Evolutionary conservation across 495 filamentous ascomycete genomes (phyloP).

Genomic region (Hyaloscypha hepaticicola): DNA sequence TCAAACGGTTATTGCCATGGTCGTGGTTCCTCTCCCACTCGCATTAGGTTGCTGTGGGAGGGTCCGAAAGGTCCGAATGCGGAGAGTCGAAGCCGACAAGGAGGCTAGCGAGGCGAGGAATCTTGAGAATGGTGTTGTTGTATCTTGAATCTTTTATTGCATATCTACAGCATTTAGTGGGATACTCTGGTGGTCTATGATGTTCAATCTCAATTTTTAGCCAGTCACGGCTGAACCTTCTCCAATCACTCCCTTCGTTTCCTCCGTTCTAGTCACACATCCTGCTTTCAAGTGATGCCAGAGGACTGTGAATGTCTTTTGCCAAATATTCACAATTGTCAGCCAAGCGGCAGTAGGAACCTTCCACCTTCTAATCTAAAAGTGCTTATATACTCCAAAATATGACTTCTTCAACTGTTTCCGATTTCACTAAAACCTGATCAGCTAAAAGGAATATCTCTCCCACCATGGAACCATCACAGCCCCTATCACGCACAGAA

Average conservation of each 20-base stretch:
- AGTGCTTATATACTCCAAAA: background rate
- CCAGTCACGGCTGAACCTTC: background rate
- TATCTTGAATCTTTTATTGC: background rate
- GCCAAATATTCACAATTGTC: no score
- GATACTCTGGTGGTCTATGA: background rate
- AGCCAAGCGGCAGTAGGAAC: background rate
- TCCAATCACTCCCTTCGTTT: background rate
- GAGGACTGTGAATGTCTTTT: background rate
- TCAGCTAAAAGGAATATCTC: background rate
- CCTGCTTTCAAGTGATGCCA: background rate
- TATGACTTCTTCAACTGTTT: background rate
- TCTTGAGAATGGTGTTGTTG: slow-evolving; percentile 7
- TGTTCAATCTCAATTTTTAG: background rate
- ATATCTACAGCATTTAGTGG: background rate
- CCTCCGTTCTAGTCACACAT: background rate
- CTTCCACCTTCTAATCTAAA: background rate
- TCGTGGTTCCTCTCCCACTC: slow-evolving; percentile 64
- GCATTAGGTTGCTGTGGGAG: slow-evolving; percentile 65
- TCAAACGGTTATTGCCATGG: slow-evolving; percentile 65
- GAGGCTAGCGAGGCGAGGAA: slow-evolving; percentile 15
- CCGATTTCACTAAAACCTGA: background rate
- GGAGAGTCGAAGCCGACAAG: slow-evolving; percentile 59
- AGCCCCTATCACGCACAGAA: background rate
- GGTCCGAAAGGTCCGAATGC: slow-evolving; percentile 46
- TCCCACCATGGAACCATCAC: background rate